Base-by-base conservation (phyloP, 140 eudicot genomes). In the Flaveria floridana region DNA sequence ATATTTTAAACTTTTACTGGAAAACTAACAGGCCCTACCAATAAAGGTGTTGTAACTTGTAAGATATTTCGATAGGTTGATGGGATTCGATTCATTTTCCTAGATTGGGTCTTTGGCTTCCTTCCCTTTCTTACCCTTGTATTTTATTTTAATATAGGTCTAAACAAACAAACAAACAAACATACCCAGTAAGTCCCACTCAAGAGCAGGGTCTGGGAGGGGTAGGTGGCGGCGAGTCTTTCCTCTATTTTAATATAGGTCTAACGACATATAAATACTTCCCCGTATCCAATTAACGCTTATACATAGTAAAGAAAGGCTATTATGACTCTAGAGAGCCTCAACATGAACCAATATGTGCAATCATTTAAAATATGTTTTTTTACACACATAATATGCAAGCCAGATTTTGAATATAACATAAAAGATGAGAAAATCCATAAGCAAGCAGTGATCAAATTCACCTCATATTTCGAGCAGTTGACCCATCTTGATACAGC, bases 401-500 rank as follows among this genome's bases (percentile, higher is more conserved):
- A n/a, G 23, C 23, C 59, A 53, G 59, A 7, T 53, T 6, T 52
- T 8, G 23, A n/a, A 15, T 53, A 53, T 53, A 53, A 53, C 59
- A 66, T 3, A 15, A 28, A 57, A 18, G 39, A 65, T 71, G 18
- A n/a, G 16, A 59, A 68, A 28, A 19, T 6, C 44, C 69, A 70
- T 48, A 55, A 61, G 13, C 57, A 47, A 46, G 71, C 37, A n/a
- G 52, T 23, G 51, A 67, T 20, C 15, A 21, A 75, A 74, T 84
- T 72, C 66, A 89, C 96, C 96, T 91, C 97, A 57, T 91, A 91
- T 73, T 91, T 91, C 19, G 97, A 85, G 85, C 97, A 91, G 80
- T 84, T 77, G 64, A 85, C 81, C 96, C 96, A 91, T 78, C 97
- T 82, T 82, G 95, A 77, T 72, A 84, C 20, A 65, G 91, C 86